Conservation (phyloP, 768 basidiomycete genomes). For the Lentinula raphanica region DNA sequence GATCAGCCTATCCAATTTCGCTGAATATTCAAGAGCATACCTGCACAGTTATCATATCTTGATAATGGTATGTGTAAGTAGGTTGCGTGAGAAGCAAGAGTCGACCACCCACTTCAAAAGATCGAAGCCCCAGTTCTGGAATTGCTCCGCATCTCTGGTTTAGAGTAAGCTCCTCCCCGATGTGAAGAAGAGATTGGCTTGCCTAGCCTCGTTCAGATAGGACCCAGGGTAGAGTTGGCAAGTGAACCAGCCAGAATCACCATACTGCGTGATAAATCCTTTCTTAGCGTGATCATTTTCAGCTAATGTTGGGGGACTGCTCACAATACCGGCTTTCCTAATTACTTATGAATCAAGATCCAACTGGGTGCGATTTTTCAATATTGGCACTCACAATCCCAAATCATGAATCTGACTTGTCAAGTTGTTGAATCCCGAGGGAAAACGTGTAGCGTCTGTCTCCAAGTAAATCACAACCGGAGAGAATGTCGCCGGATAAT, state of each 20-base stretch:
- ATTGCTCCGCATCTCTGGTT: constrained; percentile 47
- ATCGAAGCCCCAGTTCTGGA: constrained; percentile 64
- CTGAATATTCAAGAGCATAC: constrained; percentile 24
- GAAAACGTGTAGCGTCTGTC: constrained; percentile 46
- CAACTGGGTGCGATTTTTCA: too few relatives aligned
- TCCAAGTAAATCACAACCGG: neutral
- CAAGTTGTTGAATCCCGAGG: constrained; percentile 52
- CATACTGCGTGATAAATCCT: constrained; percentile 37
- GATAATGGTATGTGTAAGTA: too few relatives aligned
- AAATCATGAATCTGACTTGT: constrained; percentile 51
- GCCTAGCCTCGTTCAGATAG: constrained; percentile 57
- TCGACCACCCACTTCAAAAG: constrained; percentile 60
- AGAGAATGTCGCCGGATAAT: neutral
- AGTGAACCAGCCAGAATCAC: constrained; percentile 67
- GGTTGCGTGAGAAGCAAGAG: constrained; percentile 10
- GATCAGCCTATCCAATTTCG: neutral
- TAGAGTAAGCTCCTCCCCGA: neutral
- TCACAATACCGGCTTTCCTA: constrained; percentile 60
- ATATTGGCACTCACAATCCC: constrained; percentile 58
- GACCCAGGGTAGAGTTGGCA: constrained; percentile 63
- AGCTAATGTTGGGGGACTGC: constrained; percentile 11
- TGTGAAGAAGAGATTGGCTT: neutral
- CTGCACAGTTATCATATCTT: constrained; percentile 60
- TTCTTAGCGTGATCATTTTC: too few relatives aligned
- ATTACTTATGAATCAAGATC: neutral